A percentile compares a stretch with the other conserved stretches of the same genome.
Conservation (phyloP, 495 filamentous ascomycete genomes). For the Penicillium bialowiezense region DNA sequence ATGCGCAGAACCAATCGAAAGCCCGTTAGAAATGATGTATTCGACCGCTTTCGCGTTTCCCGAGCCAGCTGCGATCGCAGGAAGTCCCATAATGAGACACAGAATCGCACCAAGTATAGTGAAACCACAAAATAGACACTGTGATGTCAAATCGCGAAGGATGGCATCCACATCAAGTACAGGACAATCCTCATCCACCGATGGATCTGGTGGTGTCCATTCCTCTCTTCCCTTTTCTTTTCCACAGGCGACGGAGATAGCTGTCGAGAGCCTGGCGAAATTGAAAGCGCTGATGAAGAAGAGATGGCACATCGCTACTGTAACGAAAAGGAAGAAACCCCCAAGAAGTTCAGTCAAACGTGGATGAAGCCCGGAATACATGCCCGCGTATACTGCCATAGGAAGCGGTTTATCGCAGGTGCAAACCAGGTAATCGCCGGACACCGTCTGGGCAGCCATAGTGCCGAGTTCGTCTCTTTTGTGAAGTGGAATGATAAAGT, state of each 20-base stretch:
- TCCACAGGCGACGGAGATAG: too few relatives aligned
- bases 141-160: too few relatives aligned
- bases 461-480: slow-evolving; percentile 19
- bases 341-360: not conserved
- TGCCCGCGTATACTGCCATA: not conserved
- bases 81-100: not conserved
- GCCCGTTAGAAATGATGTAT: too few relatives aligned
- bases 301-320: not conserved
- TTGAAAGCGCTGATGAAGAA: too few relatives aligned
- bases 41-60: not conserved
- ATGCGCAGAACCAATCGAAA: too few relatives aligned
- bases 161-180: too few relatives aligned
- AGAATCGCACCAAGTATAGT: too few relatives aligned
- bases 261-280: too few relatives aligned
- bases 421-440: not conserved
- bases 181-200: too few relatives aligned
- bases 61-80: not conserved
- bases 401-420: not conserved
- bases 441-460: not conserved
- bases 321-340: not conserved
- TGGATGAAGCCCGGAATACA: not conserved
- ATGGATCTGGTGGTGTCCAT: too few relatives aligned
- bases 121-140: too few relatives aligned
- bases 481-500: slow-evolving; percentile 37
- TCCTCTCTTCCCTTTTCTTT: too few relatives aligned